These are phyloP conservation scores for Megacollybia marginata DNA, from an alignment of 768 basidiomycete genomes.

Conservation along the genomic window DNA sequence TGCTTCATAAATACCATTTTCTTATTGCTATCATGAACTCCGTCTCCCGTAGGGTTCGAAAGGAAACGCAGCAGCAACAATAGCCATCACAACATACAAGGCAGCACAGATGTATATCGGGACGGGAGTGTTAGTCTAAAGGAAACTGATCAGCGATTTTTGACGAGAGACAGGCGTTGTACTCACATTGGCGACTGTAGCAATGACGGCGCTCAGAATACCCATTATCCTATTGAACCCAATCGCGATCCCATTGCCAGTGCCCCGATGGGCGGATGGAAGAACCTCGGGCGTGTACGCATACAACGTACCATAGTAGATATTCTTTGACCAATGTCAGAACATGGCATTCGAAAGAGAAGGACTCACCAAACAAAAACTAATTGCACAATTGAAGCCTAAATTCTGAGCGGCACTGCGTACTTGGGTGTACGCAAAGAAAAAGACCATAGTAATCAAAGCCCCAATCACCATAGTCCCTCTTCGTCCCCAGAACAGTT, in stretches of 20 bases:
- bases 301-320: slow-evolving; percentile 33
- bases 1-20: too few species aligned
- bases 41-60: slow-evolving; percentile 7
- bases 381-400: slow-evolving; percentile 7
- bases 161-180: slow-evolving; percentile 11
- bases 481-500: slow-evolving; percentile 34
- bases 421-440: slow-evolving; percentile 50
- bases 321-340: slow-evolving; percentile 24
- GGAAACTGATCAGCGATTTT: not conserved
- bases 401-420: slow-evolving; percentile 31
- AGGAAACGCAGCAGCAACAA: slow-evolving; percentile 7
- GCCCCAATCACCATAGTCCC: slow-evolving; percentile 46
- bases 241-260: slow-evolving; percentile 47
- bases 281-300: slow-evolving; percentile 45
- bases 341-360: slow-evolving; percentile 25
- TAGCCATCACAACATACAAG: slow-evolving; percentile 9
- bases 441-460: slow-evolving; percentile 46
- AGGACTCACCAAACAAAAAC: not conserved
- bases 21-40: too few species aligned
- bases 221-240: slow-evolving; percentile 51
- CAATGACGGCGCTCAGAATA: slow-evolving; percentile 38
- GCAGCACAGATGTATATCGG: slow-evolving; percentile 11
- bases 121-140: not conserved
- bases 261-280: slow-evolving; percentile 46
- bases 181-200: slow-evolving; percentile 10